Percentiles rank a stretch among this genome's conserved stretches.
Conservation (phyloP, 352 stramenopile species). For the Phytopythium chamaehyphon region DNA sequence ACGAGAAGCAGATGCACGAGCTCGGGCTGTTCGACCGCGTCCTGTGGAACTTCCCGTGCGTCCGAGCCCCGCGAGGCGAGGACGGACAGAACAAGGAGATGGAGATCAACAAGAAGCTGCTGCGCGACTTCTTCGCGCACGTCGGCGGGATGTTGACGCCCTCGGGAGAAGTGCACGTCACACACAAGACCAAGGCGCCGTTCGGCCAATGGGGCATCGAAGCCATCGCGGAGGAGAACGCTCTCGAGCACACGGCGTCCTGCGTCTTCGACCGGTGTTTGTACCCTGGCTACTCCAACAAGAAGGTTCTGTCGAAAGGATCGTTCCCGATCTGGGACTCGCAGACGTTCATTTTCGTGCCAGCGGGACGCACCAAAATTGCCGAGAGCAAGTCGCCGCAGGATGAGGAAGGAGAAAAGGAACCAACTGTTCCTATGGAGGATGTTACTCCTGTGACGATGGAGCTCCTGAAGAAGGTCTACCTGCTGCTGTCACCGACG, state of each 20-base stretch:
- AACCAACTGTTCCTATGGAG: neutral
- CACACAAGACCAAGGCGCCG: conserved; percentile 95
- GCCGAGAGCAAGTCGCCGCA: conserved; percentile 3
- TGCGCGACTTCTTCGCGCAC: conserved; percentile 88
- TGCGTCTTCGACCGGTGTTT: conserved; percentile 93
- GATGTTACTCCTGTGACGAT: conserved; percentile 40
- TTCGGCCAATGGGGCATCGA: conserved; percentile 87
- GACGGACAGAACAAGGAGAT: conserved; percentile 97
- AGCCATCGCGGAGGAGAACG: conserved; percentile 44
- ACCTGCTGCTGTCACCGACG: conserved; percentile 59
- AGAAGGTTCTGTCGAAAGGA: conserved; percentile 94
- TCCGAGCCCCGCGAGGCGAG: conserved; percentile 83
- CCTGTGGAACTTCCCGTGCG: conserved; percentile 97
- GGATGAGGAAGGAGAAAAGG: conserved; percentile 10
- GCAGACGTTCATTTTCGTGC: conserved; percentile 91
- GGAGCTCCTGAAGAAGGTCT: conserved; percentile 61
- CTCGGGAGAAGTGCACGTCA: conserved; percentile 90
- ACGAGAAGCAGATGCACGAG: conserved; percentile 65
- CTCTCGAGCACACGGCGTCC: conserved; percentile 54
- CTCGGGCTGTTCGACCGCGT: conserved; percentile 87
- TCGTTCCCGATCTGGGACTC: conserved; percentile 97
- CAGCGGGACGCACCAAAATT: conserved; percentile 10
- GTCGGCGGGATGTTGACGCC: conserved; percentile 38
- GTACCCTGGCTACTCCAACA: conserved; percentile 92
- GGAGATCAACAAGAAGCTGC: conserved; percentile 92